Conservation (phyloP, 2,329 filamentous ascomycete genomes). For the Neonectria sp. region DNA sequence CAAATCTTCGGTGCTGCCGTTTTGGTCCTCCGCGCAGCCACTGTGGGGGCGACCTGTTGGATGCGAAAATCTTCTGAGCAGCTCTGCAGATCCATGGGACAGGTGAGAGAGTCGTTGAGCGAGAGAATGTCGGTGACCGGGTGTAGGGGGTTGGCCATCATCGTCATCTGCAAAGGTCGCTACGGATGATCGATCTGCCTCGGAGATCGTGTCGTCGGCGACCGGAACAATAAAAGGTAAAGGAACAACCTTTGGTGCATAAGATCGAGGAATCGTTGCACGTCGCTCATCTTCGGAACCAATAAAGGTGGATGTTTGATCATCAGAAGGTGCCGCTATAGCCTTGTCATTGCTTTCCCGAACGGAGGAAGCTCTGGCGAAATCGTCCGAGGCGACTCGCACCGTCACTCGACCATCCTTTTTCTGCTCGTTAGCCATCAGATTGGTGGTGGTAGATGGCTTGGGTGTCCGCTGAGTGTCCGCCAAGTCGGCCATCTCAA, state of each 20-base stretch:
- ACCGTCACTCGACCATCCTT: conserved; percentile 66
- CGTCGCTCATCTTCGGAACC: conserved; percentile 37
- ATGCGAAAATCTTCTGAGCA: conserved; percentile 63
- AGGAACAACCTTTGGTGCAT: conserved; percentile 69
- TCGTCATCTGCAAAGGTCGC: conserved; percentile 79
- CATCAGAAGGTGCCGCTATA: conserved; percentile 31
- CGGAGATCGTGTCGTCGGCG: conserved; percentile 56
- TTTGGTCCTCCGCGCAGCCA: conserved; percentile 39
- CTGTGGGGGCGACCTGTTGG: conserved; percentile 40
- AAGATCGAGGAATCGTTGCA: conserved; percentile 47
- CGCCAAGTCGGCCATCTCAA: conserved; percentile 70
- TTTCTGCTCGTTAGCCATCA: conserved; percentile 60
- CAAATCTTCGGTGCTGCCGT: conserved; percentile 64
- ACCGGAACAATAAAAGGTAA: conserved; percentile 75
- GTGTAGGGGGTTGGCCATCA: conserved; percentile 51
- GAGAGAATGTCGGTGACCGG: conserved; percentile 55
- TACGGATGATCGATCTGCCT: conserved; percentile 74
- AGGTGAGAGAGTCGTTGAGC: conserved; percentile 66
- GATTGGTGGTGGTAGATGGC: conserved; percentile 50
- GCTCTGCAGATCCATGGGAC: conserved; percentile 62
- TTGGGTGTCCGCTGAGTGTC: conserved; percentile 49
- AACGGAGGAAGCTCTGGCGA: conserved; percentile 44
- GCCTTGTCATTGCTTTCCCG: conserved; percentile 48
- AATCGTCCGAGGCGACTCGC: conserved; percentile 66
- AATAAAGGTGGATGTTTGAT: conserved; percentile 32